Conservation (phyloP, 306 rosid genomes). For the Trifolium subterraneum region DNA sequence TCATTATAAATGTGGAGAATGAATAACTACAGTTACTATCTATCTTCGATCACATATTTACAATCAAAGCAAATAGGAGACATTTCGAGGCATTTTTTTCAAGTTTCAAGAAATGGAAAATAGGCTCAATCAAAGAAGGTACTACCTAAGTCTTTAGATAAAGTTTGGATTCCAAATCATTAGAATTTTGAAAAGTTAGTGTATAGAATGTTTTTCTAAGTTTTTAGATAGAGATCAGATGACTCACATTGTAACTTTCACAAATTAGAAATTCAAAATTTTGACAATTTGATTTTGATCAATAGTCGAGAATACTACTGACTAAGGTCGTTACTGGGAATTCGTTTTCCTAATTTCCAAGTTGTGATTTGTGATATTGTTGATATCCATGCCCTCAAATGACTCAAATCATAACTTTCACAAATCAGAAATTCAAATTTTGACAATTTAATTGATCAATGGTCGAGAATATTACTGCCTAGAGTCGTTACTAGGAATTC, state of each 20-base stretch:
- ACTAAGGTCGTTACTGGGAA: too few species aligned
- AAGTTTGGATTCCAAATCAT: background rate
- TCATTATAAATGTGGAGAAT: conserved; percentile 23
- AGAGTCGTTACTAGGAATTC: too few species aligned
- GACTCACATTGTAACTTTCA: background rate
- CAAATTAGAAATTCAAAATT: background rate
- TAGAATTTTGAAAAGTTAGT: too few species aligned
- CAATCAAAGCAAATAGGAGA: conserved; percentile 2
- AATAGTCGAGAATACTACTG: background rate
- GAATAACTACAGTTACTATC: background rate
- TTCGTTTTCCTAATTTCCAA: background rate
- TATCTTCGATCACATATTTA: conserved; percentile 36
- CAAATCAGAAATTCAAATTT: background rate
- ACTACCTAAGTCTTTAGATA: conserved; percentile 18
- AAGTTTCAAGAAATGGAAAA: conserved; percentile 42
- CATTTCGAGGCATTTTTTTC: conserved; percentile 19
- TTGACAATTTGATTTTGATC: background rate
- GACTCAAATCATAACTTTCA: background rate
- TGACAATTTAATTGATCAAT: background rate
- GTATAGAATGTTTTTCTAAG: background rate
- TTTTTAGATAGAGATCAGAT: background rate
- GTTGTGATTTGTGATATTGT: background rate
- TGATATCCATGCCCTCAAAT: background rate
- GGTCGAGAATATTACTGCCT: too few species aligned
- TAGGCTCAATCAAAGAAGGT: conserved; percentile 50